phyloP scores from a whole-genome alignment of 2,329 filamentous ascomycete species.

The Aspergillus amoenus region DNA sequence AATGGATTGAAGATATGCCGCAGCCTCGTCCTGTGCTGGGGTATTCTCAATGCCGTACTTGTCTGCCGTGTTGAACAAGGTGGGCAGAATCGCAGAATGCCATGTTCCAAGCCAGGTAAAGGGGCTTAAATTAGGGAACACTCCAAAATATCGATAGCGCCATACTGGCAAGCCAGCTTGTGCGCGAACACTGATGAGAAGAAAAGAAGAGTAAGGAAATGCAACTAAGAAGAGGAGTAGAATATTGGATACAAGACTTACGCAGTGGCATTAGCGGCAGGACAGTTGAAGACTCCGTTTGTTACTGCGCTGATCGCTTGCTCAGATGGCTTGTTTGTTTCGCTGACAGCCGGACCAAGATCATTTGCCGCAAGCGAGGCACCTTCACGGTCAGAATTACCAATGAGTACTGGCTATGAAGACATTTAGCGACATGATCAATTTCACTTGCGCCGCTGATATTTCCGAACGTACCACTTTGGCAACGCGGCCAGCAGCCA shows the following conservation, averaged over 20 bases:
- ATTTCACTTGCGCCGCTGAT: neutral
- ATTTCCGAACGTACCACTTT: neutral
- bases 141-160: neutral
- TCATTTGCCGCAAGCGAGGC: neutral
- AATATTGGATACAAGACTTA: neutral
- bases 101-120: neutral
- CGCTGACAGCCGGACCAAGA: neutral
- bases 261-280: neutral
- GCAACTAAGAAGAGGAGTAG: neutral
- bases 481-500: neutral
- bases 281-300: neutral
- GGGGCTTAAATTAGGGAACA: neutral
- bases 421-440: neutral
- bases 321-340: neutral
- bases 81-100: neutral
- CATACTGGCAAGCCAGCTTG: neutral
- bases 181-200: neutral
- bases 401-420: neutral
- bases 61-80: neutral
- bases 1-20: neutral
- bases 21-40: neutral
- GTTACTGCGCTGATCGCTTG: neutral
- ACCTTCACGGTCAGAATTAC: neutral
- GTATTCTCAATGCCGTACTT: neutral
- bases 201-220: neutral